phyloP scores from a whole-genome alignment of 2,329 filamentous ascomycete species.

The Penicillium concentricum region DNA sequence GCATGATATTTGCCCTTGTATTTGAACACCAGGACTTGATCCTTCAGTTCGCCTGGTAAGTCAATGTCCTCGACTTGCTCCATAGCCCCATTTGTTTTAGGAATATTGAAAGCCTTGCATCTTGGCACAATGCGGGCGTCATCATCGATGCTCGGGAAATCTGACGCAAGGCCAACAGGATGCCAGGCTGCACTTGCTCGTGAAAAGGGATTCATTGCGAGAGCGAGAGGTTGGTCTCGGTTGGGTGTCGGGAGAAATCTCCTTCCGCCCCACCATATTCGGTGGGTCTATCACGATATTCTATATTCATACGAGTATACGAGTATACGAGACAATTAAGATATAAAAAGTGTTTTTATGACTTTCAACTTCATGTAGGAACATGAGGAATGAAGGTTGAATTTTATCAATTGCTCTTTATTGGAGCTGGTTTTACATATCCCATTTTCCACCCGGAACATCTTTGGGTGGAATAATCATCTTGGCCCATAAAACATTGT shows the following conservation, averaged over 20 bases:
- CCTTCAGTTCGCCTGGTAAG: slow-evolving; percentile 45
- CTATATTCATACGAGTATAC: no score
- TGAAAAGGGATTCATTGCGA: slow-evolving; percentile 22
- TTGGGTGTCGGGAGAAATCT: slow-evolving; percentile 1
- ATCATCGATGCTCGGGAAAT: slow-evolving; percentile 54
- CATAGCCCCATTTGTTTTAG: slow-evolving; percentile 33
- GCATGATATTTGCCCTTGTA: slow-evolving; percentile 66
- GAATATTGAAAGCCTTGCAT: slow-evolving; percentile 60
- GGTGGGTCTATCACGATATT: not conserved
- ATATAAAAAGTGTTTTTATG: no score
- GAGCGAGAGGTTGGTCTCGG: not conserved
- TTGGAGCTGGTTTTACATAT: not conserved
- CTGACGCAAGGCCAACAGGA: slow-evolving; percentile 52
- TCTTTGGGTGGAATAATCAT: not conserved
- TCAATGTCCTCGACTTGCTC: slow-evolving; percentile 25
- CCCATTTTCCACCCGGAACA: not conserved
- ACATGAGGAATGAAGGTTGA: not conserved
- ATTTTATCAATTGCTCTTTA: not conserved
- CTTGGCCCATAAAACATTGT: no score
- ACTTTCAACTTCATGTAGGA: no score
- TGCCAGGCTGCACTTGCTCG: slow-evolving; percentile 48
- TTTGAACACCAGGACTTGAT: slow-evolving; percentile 65
- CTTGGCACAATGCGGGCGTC: slow-evolving; percentile 43
- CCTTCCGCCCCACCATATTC: not conserved
- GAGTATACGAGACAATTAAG: no score